Conservation (phyloP, 345 rosid species). For the Euphorbia pulcherrima region DNA sequence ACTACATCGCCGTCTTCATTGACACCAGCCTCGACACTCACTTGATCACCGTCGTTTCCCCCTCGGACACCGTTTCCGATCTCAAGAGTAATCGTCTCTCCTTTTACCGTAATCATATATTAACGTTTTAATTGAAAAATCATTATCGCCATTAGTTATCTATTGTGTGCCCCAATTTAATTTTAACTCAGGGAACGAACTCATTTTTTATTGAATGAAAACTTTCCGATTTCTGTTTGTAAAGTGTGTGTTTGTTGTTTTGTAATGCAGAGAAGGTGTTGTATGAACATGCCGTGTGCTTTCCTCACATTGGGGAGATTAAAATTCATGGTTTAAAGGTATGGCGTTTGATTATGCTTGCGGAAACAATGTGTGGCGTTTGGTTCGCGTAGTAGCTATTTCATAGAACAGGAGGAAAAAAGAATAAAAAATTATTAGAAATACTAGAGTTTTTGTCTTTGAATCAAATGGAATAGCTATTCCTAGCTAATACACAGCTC, state of each 20-base stretch:
- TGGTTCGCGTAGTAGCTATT: too few species aligned
- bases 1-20: conserved; percentile 36
- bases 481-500: too few species aligned
- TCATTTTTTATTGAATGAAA: neutral
- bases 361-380: neutral
- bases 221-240: neutral
- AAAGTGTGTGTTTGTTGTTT: neutral
- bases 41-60: conserved; percentile 41
- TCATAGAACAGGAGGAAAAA: too few species aligned
- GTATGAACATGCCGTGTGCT: conserved; percentile 40
- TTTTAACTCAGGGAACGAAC: neutral
- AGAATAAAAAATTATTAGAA: too few species aligned
- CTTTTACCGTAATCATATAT: neutral
- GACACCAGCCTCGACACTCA: conserved; percentile 62
- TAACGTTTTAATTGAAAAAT: neutral
- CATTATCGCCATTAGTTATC: neutral
- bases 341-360: neutral
- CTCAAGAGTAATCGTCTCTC: conserved; percentile 39
- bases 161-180: neutral
- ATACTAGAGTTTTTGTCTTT: too few species aligned
- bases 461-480: too few species aligned
- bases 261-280: conserved; percentile 43
- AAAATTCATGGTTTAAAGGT: conserved; percentile 53
- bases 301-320: conserved; percentile 46
- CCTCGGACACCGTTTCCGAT: conserved; percentile 52